Evolutionary conservation across 495 filamentous ascomycete species (phyloP).

Genomic region (Mycothermus thermophilus): DNA sequence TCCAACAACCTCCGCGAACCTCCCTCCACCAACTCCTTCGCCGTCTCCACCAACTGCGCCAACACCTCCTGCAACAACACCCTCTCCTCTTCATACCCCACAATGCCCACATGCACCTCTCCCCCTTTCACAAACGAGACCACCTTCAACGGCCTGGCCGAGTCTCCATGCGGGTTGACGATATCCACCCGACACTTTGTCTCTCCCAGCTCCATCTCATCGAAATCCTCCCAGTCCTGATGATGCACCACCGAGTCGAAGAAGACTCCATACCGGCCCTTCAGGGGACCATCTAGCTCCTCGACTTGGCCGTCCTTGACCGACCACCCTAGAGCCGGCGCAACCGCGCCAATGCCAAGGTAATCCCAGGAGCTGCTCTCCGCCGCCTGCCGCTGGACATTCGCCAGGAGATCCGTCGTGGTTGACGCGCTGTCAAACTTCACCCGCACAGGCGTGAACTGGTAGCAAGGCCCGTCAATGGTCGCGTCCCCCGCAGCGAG

Average conservation of each 20-base stretch:
- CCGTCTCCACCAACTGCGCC: background rate
- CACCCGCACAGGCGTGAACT: conserved; percentile 29
- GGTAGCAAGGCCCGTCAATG: conserved; percentile 32
- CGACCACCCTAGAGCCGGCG: no score
- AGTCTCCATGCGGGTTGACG: conserved; percentile 4
- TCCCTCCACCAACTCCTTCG: background rate
- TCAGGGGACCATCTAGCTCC: no score
- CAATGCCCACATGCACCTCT: conserved; percentile 4
- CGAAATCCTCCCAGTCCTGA: conserved; percentile 32
- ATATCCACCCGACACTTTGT: conserved; percentile 2
- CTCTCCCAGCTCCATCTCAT: conserved; percentile 19
- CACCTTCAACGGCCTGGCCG: conserved; percentile 1
- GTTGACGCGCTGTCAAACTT: conserved; percentile 15
- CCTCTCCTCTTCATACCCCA: conserved; percentile 1
- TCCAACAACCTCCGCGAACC: background rate
- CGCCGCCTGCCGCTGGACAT: conserved; percentile 26
- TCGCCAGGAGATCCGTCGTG: conserved; percentile 18
- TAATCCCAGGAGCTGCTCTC: conserved; percentile 22
- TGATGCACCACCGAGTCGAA: conserved; percentile 33
- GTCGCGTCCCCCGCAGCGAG: no score
- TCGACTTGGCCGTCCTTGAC: conserved; percentile 4
- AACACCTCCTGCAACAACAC: background rate
- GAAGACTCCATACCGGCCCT: no score
- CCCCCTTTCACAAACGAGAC: conserved; percentile 4
- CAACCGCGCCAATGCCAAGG: conserved; percentile 25